phyloP scores from a whole-genome alignment of 257 asterid species.

The Forsythia viridissima region DNA sequence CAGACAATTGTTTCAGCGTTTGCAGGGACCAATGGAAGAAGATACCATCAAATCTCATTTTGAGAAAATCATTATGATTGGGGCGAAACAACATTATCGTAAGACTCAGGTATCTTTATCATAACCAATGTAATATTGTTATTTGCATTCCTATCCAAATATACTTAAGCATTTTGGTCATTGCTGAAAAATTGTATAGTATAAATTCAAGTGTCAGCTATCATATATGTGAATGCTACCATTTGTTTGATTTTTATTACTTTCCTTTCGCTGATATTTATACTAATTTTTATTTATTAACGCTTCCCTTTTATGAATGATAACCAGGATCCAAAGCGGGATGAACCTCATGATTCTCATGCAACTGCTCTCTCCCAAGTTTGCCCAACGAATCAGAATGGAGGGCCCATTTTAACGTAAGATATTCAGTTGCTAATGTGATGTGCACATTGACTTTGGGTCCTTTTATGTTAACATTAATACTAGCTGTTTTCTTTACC shows the following conservation, averaged over 20 bases:
- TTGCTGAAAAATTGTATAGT: background rate
- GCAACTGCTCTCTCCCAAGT: slow-evolving; percentile 72
- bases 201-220: background rate
- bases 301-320: slow-evolving; percentile 39
- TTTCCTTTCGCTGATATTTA: slow-evolving; percentile 10
- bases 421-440: slow-evolving; percentile 30
- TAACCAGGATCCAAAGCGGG: slow-evolving; percentile 81
- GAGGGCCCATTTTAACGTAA: slow-evolving; percentile 82
- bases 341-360: slow-evolving; percentile 87
- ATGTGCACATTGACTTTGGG: slow-evolving; percentile 6
- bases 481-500: slow-evolving; percentile 16
- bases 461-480: slow-evolving; percentile 15
- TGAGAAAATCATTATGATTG: slow-evolving; percentile 77
- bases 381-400: slow-evolving; percentile 73
- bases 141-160: slow-evolving; percentile 7
- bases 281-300: slow-evolving; percentile 8
- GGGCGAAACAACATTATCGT: slow-evolving; percentile 55
- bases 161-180: background rate
- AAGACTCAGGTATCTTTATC: slow-evolving; percentile 64
- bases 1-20: slow-evolving; percentile 86
- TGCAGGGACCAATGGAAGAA: slow-evolving; percentile 99
- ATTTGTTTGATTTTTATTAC: slow-evolving; percentile 10
- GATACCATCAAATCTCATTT: slow-evolving; percentile 87
- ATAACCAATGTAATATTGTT: slow-evolving; percentile 21
- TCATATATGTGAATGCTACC: background rate